Evolutionary conservation across 176 grass and related monocot genomes (phyloP), one percentile per base, ranked within the genome.

Genomic region (Otatea glauca): DNA sequence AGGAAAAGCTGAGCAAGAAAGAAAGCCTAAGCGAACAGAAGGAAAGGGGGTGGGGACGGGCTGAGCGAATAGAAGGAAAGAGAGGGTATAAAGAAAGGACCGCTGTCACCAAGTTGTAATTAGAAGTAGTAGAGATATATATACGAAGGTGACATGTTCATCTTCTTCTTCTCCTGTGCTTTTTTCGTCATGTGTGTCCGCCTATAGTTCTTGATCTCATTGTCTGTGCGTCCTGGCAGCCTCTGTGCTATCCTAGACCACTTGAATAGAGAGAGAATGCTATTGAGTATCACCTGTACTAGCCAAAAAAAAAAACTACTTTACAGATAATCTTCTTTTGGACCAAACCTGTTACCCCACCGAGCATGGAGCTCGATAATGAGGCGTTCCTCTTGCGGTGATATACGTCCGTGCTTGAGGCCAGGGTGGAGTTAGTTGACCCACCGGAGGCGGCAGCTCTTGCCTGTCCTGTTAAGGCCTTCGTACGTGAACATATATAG

Each of bases 181-280:
- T 92, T 93, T 85, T 97, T 97, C 34, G 91, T 97, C 94, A 97
- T 93, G 81, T 94, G 94, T 47, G 94, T 97, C 72, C 94, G 90
- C 94, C 94, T 93, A 81, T 93, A 97, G 74, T 97, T 97, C 81
- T 97, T 97, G 78, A 97, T 93, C 87, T 97, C 94, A 23, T 97
- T 97, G 72, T 97, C 94, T 15, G 94, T 97, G 37, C 94, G 91
- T 21, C 94, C 91, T 81, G 91, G 91, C 48, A 97, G 84, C 74
- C 82, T 88, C 37, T 91, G 68, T 44, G 94, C 94, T 72, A 97
- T 93, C 74, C 94, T 82, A 65, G 89, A 97, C 94, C 94, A 97
- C 74, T 91, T 97, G 50, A 51, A 81, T 60, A 81, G 14, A 73
- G 1, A 75, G 42, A 74, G 51, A 54, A 70, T n/a, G 44, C 79